Evolutionary conservation across 1,139 yeast genomes (phyloP), one percentile per base, ranked within the genome.

Genomic region (Pichia sp.): DNA sequence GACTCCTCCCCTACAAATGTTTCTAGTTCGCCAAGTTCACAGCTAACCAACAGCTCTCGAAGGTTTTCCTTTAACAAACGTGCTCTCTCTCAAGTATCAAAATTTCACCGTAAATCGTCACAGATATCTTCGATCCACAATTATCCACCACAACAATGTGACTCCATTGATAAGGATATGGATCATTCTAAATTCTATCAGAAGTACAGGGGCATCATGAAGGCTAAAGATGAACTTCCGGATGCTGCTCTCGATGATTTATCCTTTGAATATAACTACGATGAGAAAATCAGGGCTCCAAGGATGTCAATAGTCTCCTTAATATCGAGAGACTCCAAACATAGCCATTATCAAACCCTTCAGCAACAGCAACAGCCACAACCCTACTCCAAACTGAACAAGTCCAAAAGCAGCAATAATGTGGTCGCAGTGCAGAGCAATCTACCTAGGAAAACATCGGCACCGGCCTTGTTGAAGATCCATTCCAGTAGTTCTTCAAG

Each of bases 221-320:
- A 49, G 32, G 48, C 50, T 39, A 52, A 53, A 35, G 55, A 52
- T 34, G 51, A 49, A 37, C 48, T 48, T 16, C 51, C 53, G 3
- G 55, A 48, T 18, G 49, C 45, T 18, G 35, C 41, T 16, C 34
- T 50, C n/a, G 46, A 49, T 31, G 46, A 51, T 29, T 43, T 51
- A 22, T 42, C 45, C 9, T 48, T 47, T 39, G 57, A 52, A 27
- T 51, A 45, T 33, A 47, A 55, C 36, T 56, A 53, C 32, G 57
- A 54, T 38, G 58, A 53, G 27, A 50, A 55, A 32, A 56, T 56
- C 25, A 43, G 60, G 29, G 59, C 58, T 24, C 60, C 61, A 12
- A 35, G 59, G 31, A 50, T 56, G 55, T 52, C 58, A 1, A 31
- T 49, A 4, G 51, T 45, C 11, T 48, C 49, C 23, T 36, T 53